Base-by-base conservation (phyloP, 2,329 filamentous ascomycete species). In the Exophiala oligosperma region DNA sequence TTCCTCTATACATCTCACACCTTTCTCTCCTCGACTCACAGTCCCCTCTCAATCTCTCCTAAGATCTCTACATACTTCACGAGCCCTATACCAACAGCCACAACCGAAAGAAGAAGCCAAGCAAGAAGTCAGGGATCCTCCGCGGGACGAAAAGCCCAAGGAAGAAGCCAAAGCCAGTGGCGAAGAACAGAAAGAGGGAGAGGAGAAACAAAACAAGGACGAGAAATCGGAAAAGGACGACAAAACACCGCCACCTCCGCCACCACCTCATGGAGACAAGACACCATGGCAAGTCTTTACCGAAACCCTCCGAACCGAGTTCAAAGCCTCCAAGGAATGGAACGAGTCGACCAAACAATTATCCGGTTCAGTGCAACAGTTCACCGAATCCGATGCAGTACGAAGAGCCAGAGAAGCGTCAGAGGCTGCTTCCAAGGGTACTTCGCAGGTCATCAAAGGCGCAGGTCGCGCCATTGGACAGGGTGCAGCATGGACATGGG, bases 281-380 rank as follows among this genome's bases (percentile, higher is more conserved):
- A 94, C 93, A 2, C 94, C 94, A 54, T 97, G 94, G 92, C 91
- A 97, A 73, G 94, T 99, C 32, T 99, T 99, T 79, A 91, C 91
- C 70, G 94, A 99, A 72, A 99, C 94, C n/a, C 85, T 99, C 76
- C 86, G 91, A 73, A 83, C 82, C 57, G 94, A 99, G 76, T 96
- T 99, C 77, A 92, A 97, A 75, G 90, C 91, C 52, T 97, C 92
- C 14, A 96, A 97, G 72, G 94, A 99, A 74, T 99, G 94, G 94
- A 96, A 99, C 71, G 94, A 99, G 72, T 96, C 91, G 44, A 99
- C 93, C 43, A 97, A 99, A 79, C 91, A 94, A 65, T 84, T 99
- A 43, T 90, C 91, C 17, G 91, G 90, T 49, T 90, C 89, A 4
- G 91, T 93, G 17, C 89, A 96, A 71, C 87, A 97, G 69, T 94